These are phyloP conservation scores for Huntiella abstrusa DNA, from an alignment of 2,329 filamentous ascomycete species.

Conservation along the genomic window DNA sequence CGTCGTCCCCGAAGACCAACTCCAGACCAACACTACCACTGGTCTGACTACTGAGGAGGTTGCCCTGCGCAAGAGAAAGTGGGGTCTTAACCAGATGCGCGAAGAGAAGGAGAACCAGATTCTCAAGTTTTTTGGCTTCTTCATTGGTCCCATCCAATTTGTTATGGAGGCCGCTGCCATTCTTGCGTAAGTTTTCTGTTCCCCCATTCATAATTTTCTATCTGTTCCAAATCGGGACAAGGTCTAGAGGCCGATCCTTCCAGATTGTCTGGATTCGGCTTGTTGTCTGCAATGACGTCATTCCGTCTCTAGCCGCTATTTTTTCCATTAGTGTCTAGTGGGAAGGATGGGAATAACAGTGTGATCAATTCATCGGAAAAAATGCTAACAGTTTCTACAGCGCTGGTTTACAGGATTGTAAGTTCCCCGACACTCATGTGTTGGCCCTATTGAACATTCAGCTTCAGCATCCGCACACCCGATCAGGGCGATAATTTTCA, in stretches of 20 bases:
- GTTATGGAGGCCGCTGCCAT: constrained; percentile 79
- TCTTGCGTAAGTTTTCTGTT: constrained; percentile 69
- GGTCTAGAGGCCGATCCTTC: neutral
- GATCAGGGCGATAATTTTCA: too few relatives aligned
- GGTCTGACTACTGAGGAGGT: constrained; percentile 62
- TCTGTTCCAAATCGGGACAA: neutral
- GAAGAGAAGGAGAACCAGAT: constrained; percentile 75
- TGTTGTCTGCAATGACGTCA: too few relatives aligned
- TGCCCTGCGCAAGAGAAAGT: constrained; percentile 42
- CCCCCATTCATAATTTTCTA: neutral
- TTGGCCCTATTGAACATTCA: too few relatives aligned
- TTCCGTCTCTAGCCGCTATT: too few relatives aligned
- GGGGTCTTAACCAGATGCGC: constrained; percentile 75
- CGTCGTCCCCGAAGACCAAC: constrained; percentile 51
- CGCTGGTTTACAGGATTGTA: constrained; percentile 11
- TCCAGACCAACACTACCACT: constrained; percentile 49
- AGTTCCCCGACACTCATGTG: neutral
- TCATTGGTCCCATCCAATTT: constrained; percentile 78
- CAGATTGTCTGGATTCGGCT: too few relatives aligned
- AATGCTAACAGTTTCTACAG: constrained; percentile 9
- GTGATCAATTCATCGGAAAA: too few relatives aligned
- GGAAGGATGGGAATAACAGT: too few relatives aligned
- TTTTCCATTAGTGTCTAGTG: too few relatives aligned
- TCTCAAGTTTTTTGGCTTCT: constrained; percentile 68
- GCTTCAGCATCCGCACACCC: too few relatives aligned